These are phyloP conservation scores for Kwoniella heveanensis DNA, from an alignment of 768 basidiomycete species.

Conservation along the genomic window DNA sequence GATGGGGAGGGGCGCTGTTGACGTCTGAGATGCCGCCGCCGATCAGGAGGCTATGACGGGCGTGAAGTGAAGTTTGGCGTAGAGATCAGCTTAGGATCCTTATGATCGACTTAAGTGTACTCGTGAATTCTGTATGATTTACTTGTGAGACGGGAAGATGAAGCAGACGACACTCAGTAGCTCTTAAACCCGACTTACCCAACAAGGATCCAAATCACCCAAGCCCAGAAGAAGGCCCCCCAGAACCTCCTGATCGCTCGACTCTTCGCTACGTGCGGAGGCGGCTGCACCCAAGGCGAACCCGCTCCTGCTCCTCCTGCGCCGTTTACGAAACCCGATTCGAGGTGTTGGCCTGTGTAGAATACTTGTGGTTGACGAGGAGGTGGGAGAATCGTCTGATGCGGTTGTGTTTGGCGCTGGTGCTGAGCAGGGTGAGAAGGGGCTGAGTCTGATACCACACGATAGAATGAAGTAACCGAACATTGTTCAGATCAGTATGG, in stretches of 20 bases:
- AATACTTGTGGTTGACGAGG: not conserved
- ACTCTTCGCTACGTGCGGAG: slow-evolving; percentile 36
- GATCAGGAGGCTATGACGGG: slow-evolving; percentile 42
- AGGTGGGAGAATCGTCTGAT: slow-evolving; percentile 16
- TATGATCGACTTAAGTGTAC: too few species aligned
- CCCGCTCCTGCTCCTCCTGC: too few species aligned
- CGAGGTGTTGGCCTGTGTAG: not conserved
- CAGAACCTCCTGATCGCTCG: slow-evolving; percentile 48
- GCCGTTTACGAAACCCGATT: not conserved
- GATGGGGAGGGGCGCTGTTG: slow-evolving; percentile 19
- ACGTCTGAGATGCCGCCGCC: slow-evolving; percentile 48
- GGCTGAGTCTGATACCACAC: not conserved
- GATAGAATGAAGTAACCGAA: too few species aligned
- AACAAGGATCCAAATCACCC: slow-evolving; percentile 47
- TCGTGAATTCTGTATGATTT: too few species aligned
- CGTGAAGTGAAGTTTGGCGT: too few species aligned
- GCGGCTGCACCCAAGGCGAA: slow-evolving; percentile 45
- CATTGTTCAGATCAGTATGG: too few species aligned
- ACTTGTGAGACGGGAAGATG: not conserved
- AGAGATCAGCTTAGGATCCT: too few species aligned
- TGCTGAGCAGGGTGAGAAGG: not conserved
- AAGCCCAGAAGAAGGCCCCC: slow-evolving; percentile 47
- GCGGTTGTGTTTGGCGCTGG: too few species aligned
- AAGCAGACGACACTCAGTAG: not conserved
- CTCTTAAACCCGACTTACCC: slow-evolving; percentile 42